phyloP scores from a whole-genome alignment of 345 rosid genomes.

The Arabis alpina region DNA sequence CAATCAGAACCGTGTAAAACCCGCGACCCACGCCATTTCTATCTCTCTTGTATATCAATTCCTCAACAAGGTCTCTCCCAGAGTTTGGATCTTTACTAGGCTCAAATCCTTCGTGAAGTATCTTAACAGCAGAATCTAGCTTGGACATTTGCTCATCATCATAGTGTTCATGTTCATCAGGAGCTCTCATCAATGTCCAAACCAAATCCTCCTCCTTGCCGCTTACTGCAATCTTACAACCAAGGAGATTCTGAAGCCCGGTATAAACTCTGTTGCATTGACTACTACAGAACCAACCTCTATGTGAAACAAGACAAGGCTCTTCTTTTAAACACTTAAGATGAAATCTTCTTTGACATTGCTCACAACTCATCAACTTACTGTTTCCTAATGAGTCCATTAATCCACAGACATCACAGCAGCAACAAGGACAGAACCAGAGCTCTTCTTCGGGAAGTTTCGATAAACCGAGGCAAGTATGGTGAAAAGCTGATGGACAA shows the following conservation, averaged over 20 bases:
- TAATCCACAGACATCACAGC: slow-evolving; percentile 59
- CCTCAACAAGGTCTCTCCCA: slow-evolving; percentile 65
- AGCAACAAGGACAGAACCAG: slow-evolving; percentile 86
- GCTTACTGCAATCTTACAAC: slow-evolving; percentile 47
- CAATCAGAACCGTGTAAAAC: slow-evolving; percentile 61
- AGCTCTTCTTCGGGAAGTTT: slow-evolving; percentile 57
- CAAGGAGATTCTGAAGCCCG: slow-evolving; percentile 54
- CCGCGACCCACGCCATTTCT: slow-evolving; percentile 38
- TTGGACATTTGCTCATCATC: slow-evolving; percentile 48
- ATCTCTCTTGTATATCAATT: slow-evolving; percentile 49
- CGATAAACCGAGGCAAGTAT: slow-evolving; percentile 54
- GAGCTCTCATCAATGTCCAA: slow-evolving; percentile 63
- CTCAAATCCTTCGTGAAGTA: slow-evolving; percentile 81
- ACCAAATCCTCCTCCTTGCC: slow-evolving; percentile 49
- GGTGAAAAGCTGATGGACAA: slow-evolving; percentile 61
- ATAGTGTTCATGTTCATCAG: slow-evolving; percentile 32
- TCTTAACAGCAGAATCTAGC: slow-evolving; percentile 55
- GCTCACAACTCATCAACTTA: slow-evolving; percentile 50
- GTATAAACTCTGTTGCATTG: slow-evolving; percentile 46
- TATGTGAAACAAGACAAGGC: background rate
- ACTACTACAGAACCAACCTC: slow-evolving; percentile 62
- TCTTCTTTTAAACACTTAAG: slow-evolving; percentile 46
- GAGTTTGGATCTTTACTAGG: slow-evolving; percentile 55
- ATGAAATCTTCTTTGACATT: slow-evolving; percentile 66
- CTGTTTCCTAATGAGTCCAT: slow-evolving; percentile 10